Percentiles rank a stretch among this genome's conserved stretches.
Evolutionary conservation across 139 green algal genomes (phyloP).

Genomic region (Diplosphaera chodatii): DNA sequence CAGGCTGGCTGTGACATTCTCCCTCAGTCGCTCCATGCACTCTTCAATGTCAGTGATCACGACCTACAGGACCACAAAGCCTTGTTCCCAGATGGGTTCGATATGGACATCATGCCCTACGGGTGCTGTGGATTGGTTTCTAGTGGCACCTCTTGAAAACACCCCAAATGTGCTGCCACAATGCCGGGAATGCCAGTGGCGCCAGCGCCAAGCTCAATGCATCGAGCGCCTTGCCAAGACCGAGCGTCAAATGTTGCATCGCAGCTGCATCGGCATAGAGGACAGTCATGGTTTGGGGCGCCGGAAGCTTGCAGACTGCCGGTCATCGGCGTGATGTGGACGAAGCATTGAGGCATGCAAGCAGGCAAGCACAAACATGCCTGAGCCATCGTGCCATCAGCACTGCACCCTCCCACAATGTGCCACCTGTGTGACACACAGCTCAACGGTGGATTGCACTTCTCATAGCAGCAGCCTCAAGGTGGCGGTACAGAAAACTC

Average conservation of each 20-base stretch:
- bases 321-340: too few relatives aligned
- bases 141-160: slow-evolving; percentile 10
- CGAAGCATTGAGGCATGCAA: too few relatives aligned
- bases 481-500: too few relatives aligned
- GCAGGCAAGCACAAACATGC: too few relatives aligned
- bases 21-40: slow-evolving; percentile 11
- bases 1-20: slow-evolving; percentile 8
- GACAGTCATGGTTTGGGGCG: too few relatives aligned
- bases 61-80: too few relatives aligned
- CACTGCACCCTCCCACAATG: slow-evolving; percentile 13
- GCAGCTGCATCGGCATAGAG: slow-evolving; percentile 13
- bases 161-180: slow-evolving; percentile 8
- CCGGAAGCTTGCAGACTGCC: too few relatives aligned
- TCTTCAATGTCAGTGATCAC: slow-evolving; percentile 17
- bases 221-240: not conserved
- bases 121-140: too few relatives aligned
- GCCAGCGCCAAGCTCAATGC: slow-evolving; percentile 12
- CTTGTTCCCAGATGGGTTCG: too few relatives aligned
- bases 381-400: slow-evolving; percentile 10
- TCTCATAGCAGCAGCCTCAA: too few relatives aligned
- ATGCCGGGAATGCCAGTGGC: slow-evolving; percentile 10
- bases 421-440: slow-evolving; percentile 1
- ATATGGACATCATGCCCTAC: too few relatives aligned
- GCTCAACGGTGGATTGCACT: too few relatives aligned
- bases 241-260: not conserved